These are phyloP conservation scores for Allomyces macrogynus DNA, from an alignment of 192 early-diverging fungal genomes.

Conservation along the genomic window DNA sequence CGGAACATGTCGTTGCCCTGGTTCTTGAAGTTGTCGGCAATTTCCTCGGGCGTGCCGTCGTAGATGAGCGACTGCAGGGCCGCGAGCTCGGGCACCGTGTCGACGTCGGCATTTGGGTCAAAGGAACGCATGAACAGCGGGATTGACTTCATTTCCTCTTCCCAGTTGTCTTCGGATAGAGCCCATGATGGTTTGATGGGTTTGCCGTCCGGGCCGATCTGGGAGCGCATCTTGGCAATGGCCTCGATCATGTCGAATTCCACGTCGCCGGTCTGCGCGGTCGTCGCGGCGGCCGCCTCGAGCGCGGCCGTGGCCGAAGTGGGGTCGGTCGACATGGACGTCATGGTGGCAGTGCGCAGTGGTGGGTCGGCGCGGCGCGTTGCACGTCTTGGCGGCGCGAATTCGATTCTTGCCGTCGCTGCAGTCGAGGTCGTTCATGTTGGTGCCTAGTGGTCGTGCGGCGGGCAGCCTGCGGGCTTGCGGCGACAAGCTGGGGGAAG, in stretches of 20 bases:
- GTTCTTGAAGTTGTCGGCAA: slow-evolving; percentile 81
- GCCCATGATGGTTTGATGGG: slow-evolving; percentile 12
- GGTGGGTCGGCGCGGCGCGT: too few relatives aligned
- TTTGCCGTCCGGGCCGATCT: slow-evolving; percentile 1
- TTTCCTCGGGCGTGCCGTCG: slow-evolving; percentile 79
- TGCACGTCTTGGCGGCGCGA: too few relatives aligned
- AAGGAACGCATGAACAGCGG: slow-evolving; percentile 79
- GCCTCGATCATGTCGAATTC: background rate
- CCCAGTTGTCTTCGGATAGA: slow-evolving; percentile 25
- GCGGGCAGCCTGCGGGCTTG: too few relatives aligned
- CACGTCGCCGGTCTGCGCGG: background rate
- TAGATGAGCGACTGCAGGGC: slow-evolving; percentile 70
- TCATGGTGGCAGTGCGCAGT: too few relatives aligned
- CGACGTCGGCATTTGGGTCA: slow-evolving; percentile 35
- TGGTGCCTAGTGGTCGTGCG: too few relatives aligned
- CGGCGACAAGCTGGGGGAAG: too few relatives aligned
- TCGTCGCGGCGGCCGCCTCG: too few relatives aligned
- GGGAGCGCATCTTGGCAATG: background rate
- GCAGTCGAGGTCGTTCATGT: too few relatives aligned
- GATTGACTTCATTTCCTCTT: slow-evolving; percentile 42
- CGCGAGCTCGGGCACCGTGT: slow-evolving; percentile 49
- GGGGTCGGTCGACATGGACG: too few relatives aligned
- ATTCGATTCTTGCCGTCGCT: too few relatives aligned
- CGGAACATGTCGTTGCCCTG: slow-evolving; percentile 90
- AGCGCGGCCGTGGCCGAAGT: too few relatives aligned